Evolutionary conservation across 139 green algal species (phyloP), one percentile per base, ranked within the genome.

Genomic region (Micractinium conductrix): DNA sequence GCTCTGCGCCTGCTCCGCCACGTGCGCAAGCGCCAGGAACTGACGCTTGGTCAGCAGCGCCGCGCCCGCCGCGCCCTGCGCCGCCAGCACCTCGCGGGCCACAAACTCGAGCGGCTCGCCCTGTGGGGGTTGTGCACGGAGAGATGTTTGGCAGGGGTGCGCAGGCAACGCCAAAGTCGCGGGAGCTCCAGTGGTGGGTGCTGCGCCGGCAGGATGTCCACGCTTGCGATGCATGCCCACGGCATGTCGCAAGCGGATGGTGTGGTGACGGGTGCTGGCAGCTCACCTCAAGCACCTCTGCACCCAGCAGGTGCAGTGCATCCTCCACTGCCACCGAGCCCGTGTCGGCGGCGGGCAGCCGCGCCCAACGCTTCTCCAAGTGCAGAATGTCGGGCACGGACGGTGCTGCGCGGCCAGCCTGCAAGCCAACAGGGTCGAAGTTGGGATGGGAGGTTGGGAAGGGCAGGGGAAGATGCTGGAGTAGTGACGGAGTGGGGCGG

Each of bases 301-400:
- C 62, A 8, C 55, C 76, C 12, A 82, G 58, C 76, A 82, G 76
- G 37, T 35, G 30, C 35, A 30, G 55, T 26, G 40, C 76, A 6
- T 73, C 58, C 58, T 82, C 76, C 2, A 82, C 58, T 10, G 62
- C 44, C 42, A 83, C 78, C 2, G 40, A 44, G 42, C 78, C 78
- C 0, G 42, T 42, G 44, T n/a, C 63, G 0, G 78, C 60, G 37
- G 62, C 78, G 28, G 78, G 62, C 42, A 83, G 78, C 62, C 62
- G 74, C 62, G 43, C n/a, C 78, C 78, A 83, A 10, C 58, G 38
- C 58, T 82, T 82, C 76, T 82, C 76, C 76, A 82, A 30, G 58
- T 82, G 76, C 38, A 82, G 76, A 17, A 82, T 72, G 58, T 82
- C 76, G 0, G 68, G 48, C 16, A 82, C 76, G 0, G 76, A 82